These are phyloP conservation scores for Nothophytophthora sp. DNA, from an alignment of 352 stramenopile genomes.

Conservation along the genomic window DNA sequence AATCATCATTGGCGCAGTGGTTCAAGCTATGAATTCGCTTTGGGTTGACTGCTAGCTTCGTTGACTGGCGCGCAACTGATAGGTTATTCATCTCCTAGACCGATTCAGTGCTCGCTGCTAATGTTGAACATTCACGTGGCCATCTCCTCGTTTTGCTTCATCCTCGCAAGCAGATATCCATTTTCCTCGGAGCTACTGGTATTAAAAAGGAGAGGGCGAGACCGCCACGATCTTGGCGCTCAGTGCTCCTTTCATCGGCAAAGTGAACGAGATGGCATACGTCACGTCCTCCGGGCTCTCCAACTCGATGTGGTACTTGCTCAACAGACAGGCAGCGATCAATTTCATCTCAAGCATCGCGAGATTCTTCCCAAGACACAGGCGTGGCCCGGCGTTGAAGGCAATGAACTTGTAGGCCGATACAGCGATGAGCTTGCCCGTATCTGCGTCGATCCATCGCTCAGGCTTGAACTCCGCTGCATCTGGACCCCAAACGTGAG, in stretches of 20 bases:
- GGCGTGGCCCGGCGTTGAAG: slow-evolving; percentile 49
- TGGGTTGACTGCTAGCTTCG: no score
- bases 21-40: no score
- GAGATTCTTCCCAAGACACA: slow-evolving; percentile 43
- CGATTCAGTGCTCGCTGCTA: no score
- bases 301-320: slow-evolving; percentile 35
- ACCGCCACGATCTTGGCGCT: slow-evolving; percentile 24
- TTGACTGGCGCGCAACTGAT: no score
- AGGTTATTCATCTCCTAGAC: no score
- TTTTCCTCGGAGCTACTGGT: no score
- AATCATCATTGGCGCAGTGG: no score
- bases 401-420: slow-evolving; percentile 46
- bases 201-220: no score
- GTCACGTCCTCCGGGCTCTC: slow-evolving; percentile 20
- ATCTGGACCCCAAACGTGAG: slow-evolving; percentile 53
- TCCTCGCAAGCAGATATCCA: no score
- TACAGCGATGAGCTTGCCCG: slow-evolving; percentile 26
- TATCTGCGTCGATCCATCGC: slow-evolving; percentile 39
- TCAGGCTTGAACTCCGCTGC: slow-evolving; percentile 52
- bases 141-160: no score
- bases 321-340: slow-evolving; percentile 28
- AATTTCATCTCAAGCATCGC: slow-evolving; percentile 47
- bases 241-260: slow-evolving; percentile 38
- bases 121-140: no score
- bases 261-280: slow-evolving; percentile 33